Evolutionary conservation across 2,329 filamentous ascomycete genomes (phyloP), one percentile per base, ranked within the genome.

Genomic region (Verticillium nonalfalfae): DNA sequence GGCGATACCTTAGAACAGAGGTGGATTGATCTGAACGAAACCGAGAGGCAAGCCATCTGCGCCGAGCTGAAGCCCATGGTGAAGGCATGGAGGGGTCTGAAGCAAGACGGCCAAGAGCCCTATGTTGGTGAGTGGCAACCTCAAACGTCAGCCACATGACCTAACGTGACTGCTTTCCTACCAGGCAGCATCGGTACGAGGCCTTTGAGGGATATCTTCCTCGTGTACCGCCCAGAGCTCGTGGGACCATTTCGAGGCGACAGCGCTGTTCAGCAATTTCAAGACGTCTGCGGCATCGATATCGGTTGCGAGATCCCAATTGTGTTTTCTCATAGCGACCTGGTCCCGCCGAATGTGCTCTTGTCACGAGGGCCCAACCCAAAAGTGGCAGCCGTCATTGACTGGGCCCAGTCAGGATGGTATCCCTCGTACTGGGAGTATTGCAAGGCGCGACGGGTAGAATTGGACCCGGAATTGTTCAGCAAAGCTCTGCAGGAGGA

Each of bases 131-230:
- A 52, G 10, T 26, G 7, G 11, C 21, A 11, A 13, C 45, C 9
- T 11, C 11, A 14, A 14, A 9, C 2, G 45, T 13, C 11, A 14
- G 21, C 21, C 9, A 9, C 11, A 33, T 66, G 70, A 45, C 63
- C 66, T 60, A 65, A 70, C 52, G 11, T 21, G 45, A n/a, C 11
- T 45, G 35, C 56, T 13, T 36, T 9, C 13, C 13, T 36, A 9
- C 2, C 39, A 75, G 73, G 72, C 50, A 68, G 70, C 56, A 26
- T 72, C 10, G 64, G 62, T 45, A 68, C 70, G 14, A 63, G 67
- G 57, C 68, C 69, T 6, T 66, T 75, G 1, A 72, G 73, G 21
- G 73, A 76, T 3, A 70, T 71, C 36, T 68, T 73, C 61, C 59
- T 75, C 55, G 4, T 15, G 35, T 0, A 36, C 56, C 66, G 63